Conservation (phyloP, 2,329 filamentous ascomycete species). For the Metarhizium rileyi region DNA sequence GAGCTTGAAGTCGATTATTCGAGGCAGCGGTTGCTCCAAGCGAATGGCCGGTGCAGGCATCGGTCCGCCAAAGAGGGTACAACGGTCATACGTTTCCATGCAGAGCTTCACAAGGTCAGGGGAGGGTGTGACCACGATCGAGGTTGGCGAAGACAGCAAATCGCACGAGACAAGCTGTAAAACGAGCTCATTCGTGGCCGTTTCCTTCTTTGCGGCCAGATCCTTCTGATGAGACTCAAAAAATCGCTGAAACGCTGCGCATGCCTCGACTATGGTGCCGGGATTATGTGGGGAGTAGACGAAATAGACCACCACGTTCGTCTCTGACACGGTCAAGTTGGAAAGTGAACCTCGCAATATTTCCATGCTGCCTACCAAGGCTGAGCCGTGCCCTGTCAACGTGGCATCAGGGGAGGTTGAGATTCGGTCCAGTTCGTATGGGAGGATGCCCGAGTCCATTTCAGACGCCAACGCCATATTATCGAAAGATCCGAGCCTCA, state of each 20-base stretch:
- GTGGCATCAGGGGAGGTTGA: slow-evolving; percentile 30
- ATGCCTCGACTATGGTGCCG: slow-evolving; percentile 57
- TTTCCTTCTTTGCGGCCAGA: slow-evolving; percentile 30
- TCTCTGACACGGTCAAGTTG: slow-evolving; percentile 31
- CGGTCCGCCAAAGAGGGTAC: slow-evolving; percentile 45
- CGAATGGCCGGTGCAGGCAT: slow-evolving; percentile 61
- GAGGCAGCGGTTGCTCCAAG: slow-evolving; percentile 60
- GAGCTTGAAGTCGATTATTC: slow-evolving; percentile 67
- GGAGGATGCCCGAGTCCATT: slow-evolving; percentile 35
- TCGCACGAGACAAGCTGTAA: slow-evolving; percentile 65
- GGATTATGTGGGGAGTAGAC: slow-evolving; percentile 58
- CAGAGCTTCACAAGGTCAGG: slow-evolving; percentile 53
- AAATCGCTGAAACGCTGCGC: slow-evolving; percentile 62
- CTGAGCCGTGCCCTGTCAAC: slow-evolving; percentile 32
- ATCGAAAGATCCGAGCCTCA: slow-evolving; percentile 60
- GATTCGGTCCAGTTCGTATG: slow-evolving; percentile 39
- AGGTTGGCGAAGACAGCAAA: slow-evolving; percentile 53
- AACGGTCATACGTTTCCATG: slow-evolving; percentile 70
- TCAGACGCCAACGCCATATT: slow-evolving; percentile 33
- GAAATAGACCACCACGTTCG: slow-evolving; percentile 67
- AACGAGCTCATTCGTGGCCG: slow-evolving; percentile 54
- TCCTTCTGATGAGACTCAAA: slow-evolving; percentile 48
- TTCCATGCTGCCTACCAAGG: slow-evolving; percentile 38
- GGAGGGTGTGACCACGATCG: slow-evolving; percentile 52
- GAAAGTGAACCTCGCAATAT: slow-evolving; percentile 37